Evolutionary conservation across 768 basidiomycete species (phyloP).

Genomic region (Mycena floridula): DNA sequence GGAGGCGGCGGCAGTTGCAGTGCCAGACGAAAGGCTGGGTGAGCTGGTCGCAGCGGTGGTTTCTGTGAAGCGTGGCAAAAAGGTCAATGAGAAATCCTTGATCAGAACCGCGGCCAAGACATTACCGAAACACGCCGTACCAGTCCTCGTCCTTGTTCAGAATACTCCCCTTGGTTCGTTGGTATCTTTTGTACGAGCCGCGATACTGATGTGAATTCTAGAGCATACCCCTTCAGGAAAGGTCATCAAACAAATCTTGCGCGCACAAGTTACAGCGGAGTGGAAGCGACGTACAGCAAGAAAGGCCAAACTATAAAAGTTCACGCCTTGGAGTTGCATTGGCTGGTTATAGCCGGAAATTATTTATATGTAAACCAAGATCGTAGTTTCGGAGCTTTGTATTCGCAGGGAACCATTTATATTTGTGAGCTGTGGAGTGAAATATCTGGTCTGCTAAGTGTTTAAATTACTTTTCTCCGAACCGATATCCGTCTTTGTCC

Average conservation of each 20-base stretch:
- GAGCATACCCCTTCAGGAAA: constrained; percentile 57
- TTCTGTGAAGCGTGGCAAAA: constrained; percentile 37
- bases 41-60: constrained; percentile 57
- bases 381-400: no score
- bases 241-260: constrained; percentile 53
- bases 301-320: no score
- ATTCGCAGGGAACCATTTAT: no score
- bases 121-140: constrained; percentile 55
- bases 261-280: no score
- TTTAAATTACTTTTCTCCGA: no score
- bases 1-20: constrained; percentile 54
- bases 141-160: constrained; percentile 51
- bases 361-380: no score
- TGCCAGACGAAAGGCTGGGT: constrained; percentile 53
- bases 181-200: constrained; percentile 1
- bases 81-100: constrained; percentile 43
- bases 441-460: no score
- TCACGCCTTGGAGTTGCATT: no score
- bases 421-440: no score
- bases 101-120: constrained; percentile 35
- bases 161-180: constrained; percentile 41
- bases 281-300: no score
- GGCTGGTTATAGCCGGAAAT: no score
- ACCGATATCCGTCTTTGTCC: no score
- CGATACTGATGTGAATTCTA: constrained; percentile 12